Conservation (phyloP, 1,139 yeast genomes). For the Pichiaceae sp. region DNA sequence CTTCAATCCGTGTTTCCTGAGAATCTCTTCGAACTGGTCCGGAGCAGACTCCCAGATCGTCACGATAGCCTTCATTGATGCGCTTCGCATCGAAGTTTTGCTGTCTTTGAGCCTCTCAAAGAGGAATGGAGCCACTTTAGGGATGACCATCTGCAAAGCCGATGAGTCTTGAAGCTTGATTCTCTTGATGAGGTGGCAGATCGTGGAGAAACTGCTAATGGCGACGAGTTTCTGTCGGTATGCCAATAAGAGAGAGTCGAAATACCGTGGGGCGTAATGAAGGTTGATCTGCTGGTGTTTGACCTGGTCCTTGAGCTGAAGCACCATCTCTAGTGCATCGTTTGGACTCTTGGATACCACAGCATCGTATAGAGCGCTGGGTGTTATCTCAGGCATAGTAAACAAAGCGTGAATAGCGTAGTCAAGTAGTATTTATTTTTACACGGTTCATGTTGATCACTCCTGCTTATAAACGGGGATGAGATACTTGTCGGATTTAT, state of each 20-base stretch:
- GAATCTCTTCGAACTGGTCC: constrained; percentile 38
- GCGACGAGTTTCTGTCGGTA: constrained; percentile 32
- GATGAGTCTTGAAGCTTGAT: constrained; percentile 65
- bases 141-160: constrained; percentile 40
- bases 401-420: not conserved
- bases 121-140: constrained; percentile 48
- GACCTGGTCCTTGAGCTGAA: constrained; percentile 56
- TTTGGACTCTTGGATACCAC: constrained; percentile 11
- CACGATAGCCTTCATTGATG: constrained; percentile 51
- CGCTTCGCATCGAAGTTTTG: constrained; percentile 32
- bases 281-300: constrained; percentile 59
- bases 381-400: constrained; percentile 13
- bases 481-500: constrained; percentile 39
- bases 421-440: not conserved
- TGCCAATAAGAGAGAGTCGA: constrained; percentile 47
- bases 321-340: constrained; percentile 22
- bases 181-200: constrained; percentile 70
- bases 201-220: constrained; percentile 49
- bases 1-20: constrained; percentile 45
- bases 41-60: constrained; percentile 66
- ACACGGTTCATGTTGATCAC: not conserved
- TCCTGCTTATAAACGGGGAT: constrained; percentile 39
- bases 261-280: constrained; percentile 42
- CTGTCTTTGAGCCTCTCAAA: constrained; percentile 45
- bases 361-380: constrained; percentile 13